Percentiles rank a stretch among this genome's conserved stretches.
Conservation (phyloP, 768 basidiomycete species). For the Paxillus involutus region DNA sequence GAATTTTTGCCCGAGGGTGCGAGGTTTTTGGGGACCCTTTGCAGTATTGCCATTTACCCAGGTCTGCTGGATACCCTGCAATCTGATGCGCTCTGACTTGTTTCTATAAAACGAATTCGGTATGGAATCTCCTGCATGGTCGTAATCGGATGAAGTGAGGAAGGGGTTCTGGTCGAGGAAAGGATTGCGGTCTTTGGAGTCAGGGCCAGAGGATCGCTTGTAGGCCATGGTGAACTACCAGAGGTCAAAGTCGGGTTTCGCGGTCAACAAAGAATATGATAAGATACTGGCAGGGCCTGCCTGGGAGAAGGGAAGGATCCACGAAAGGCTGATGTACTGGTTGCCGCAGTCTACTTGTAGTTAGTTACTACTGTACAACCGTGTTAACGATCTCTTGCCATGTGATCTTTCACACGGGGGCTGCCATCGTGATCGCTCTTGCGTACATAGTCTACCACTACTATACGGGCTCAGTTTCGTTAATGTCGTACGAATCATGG, state of each 20-base stretch:
- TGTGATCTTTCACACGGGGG: no score
- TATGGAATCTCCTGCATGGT: slow-evolving; percentile 24
- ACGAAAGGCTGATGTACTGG: not conserved
- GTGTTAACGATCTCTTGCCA: no score
- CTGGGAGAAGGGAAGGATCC: slow-evolving; percentile 13
- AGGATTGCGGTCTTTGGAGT: slow-evolving; percentile 60
- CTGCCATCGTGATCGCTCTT: no score
- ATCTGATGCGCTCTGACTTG: slow-evolving; percentile 76
- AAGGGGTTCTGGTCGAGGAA: slow-evolving; percentile 53
- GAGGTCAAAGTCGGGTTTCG: slow-evolving; percentile 14
- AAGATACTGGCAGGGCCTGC: slow-evolving; percentile 23
- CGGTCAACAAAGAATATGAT: slow-evolving; percentile 8
- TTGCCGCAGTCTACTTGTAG: no score
- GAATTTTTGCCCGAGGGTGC: slow-evolving; percentile 45
- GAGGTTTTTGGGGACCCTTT: slow-evolving; percentile 36
- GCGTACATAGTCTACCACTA: no score
- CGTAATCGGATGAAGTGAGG: slow-evolving; percentile 24
- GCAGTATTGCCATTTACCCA: slow-evolving; percentile 36
- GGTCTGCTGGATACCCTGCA: slow-evolving; percentile 81
- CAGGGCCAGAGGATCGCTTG: slow-evolving; percentile 61
- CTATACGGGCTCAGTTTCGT: no score
- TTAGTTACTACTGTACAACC: no score
- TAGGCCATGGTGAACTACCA: slow-evolving; percentile 25
- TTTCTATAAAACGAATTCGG: slow-evolving; percentile 71
- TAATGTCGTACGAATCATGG: no score